phyloP scores from a whole-genome alignment of 768 basidiomycete genomes.

The Russula brevipes region DNA sequence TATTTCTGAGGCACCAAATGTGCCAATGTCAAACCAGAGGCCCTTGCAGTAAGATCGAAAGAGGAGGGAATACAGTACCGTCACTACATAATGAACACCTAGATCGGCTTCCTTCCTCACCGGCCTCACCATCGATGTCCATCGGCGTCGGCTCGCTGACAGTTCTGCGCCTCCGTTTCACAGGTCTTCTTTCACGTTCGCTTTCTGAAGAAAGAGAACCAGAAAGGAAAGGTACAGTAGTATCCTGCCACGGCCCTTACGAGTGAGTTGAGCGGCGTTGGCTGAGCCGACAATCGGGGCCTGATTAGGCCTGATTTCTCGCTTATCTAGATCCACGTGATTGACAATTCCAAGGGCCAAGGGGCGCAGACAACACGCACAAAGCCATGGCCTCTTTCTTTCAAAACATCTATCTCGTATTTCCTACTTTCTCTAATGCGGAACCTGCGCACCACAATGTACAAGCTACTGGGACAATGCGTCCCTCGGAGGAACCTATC shows the following conservation, averaged over 20 bases:
- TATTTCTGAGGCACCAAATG: background rate
- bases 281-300: too few relatives aligned
- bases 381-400: background rate
- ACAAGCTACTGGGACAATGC: background rate
- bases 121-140: conserved; percentile 17
- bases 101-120: background rate
- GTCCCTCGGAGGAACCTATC: background rate
- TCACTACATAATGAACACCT: conserved; percentile 14
- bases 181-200: background rate
- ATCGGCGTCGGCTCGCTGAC: conserved; percentile 15
- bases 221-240: background rate
- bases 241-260: background rate
- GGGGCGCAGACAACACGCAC: too few relatives aligned
- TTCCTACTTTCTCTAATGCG: background rate
- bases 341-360: background rate
- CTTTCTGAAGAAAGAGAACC: background rate
- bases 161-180: conserved; percentile 6
- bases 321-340: conserved; percentile 15
- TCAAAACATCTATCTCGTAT: background rate
- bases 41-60: too few relatives aligned
- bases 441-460: background rate
- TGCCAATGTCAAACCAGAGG: background rate
- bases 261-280: too few relatives aligned
- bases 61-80: background rate
- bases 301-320: too few relatives aligned